These are phyloP conservation scores for Ordospora colligata DNA, from an alignment of 371 early-diverging fungal species.

Conservation along the genomic window DNA sequence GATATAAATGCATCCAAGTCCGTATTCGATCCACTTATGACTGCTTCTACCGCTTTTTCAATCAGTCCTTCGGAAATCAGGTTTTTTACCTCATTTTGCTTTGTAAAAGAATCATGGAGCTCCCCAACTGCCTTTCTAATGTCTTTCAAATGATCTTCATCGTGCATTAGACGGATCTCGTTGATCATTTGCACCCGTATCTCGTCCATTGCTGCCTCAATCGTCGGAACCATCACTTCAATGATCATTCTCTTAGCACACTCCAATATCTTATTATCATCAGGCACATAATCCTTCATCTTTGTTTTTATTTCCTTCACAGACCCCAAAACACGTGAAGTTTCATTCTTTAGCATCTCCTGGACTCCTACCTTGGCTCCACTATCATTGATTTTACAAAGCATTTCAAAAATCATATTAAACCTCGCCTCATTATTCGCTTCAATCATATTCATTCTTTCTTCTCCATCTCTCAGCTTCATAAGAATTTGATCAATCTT, in stretches of 20 bases:
- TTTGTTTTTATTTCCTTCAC: not conserved
- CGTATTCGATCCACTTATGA: not conserved
- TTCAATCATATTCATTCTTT: not conserved
- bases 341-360: not conserved
- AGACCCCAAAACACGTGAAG: not conserved
- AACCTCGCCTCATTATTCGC: not conserved
- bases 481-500: not conserved
- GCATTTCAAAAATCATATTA: not conserved
- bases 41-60: constrained; percentile 33
- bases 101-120: constrained; percentile 21
- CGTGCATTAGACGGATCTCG: constrained; percentile 34
- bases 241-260: constrained; percentile 40
- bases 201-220: constrained; percentile 58
- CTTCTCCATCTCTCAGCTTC: not conserved
- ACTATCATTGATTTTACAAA: not conserved
- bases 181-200: constrained; percentile 54
- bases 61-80: constrained; percentile 25
- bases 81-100: constrained; percentile 22
- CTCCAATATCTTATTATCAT: constrained; percentile 7
- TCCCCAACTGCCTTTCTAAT: constrained; percentile 23
- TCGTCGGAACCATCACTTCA: constrained; percentile 40
- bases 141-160: constrained; percentile 31
- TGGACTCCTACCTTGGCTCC: not conserved
- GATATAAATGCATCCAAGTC: not conserved
- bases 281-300: not conserved